Conservation (phyloP, 371 early-diverging fungal species). For the Conidiobolus incongruus region DNA sequence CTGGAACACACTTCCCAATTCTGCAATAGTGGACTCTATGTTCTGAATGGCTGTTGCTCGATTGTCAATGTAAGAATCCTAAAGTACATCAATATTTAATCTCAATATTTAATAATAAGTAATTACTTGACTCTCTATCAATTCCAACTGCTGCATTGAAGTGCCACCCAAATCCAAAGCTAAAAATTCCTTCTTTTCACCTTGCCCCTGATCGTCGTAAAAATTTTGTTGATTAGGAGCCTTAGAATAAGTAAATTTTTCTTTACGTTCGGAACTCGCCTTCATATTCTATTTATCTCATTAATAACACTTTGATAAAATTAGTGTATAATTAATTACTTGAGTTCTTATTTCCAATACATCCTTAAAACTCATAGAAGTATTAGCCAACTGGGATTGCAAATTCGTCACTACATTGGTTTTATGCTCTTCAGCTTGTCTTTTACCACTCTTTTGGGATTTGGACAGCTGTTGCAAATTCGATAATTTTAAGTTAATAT, state of each 20-base stretch:
- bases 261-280: conserved; percentile 39
- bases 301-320: background rate
- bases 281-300: conserved; percentile 55
- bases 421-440: conserved; percentile 81
- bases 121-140: conserved; percentile 12
- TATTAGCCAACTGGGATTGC: conserved; percentile 74
- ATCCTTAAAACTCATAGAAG: conserved; percentile 74
- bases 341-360: conserved; percentile 83
- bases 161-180: conserved; percentile 15
- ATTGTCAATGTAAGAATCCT: conserved; percentile 51
- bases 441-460: conserved; percentile 14
- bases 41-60: conserved; percentile 77
- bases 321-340: conserved; percentile 7
- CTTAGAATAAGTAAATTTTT: conserved; percentile 15
- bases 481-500: conserved; percentile 72
- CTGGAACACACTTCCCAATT: conserved; percentile 89
- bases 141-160: conserved; percentile 11
- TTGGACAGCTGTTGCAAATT: conserved; percentile 43
- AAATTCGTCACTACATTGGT: conserved; percentile 74
- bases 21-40: conserved; percentile 90
- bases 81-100: too few species aligned
- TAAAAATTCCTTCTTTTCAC: conserved; percentile 10
- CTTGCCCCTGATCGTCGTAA: background rate
- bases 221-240: background rate
- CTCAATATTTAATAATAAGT: too few species aligned